Evolutionary conservation across 176 grass and related monocot genomes (phyloP), one percentile per base, ranked within the genome.

Genomic region (Oryza glaberrima): DNA sequence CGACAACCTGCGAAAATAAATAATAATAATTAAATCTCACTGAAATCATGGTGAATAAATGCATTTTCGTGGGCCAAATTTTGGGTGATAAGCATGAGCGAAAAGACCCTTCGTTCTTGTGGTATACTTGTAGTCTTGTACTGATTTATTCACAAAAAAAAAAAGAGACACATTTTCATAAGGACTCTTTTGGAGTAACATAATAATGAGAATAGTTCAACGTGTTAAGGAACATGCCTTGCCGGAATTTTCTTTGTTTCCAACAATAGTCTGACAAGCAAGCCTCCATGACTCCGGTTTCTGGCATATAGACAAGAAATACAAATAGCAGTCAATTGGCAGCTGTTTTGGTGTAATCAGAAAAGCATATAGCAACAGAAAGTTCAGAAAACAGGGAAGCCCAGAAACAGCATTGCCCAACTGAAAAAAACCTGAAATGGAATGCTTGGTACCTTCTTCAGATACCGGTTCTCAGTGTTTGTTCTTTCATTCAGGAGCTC

Each of bases 201-300:
- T 44, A 11, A 44, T 10, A 2, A 80, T 3, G 15, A 78, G 5
- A 56, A 19, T 12, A 48, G 43, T 11, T 23, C 30, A 38, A 6
- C 6, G 52, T 56, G 52, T 36, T 6, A 54, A 44, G 2, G 38
- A 23, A 54, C 77, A 28, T 90, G 89, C 91, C 93, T 98, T 95
- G 91, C 96, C 96, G 73, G 88, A 91, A 64, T 95, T 98, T 72
- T 98, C 96, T 88, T 95, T 95, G 63, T 94, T 92, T 44, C 96
- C 93, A 20, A 98, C 91, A 86, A 98, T 98, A 34, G 89, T 98
- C 91, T 98, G 96, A 76, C 96, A 98, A 61, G 93, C 88, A 41
- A 98, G 89, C 76, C 93, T 89, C 96, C 96, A 98, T 44, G 96
- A 95, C 67, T 94, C 93, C 9, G 96, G 93, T 86, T 98, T 98